Evolutionary conservation across 495 filamentous ascomycete genomes (phyloP).

Genomic region (Pseudotulostoma volvatum): DNA sequence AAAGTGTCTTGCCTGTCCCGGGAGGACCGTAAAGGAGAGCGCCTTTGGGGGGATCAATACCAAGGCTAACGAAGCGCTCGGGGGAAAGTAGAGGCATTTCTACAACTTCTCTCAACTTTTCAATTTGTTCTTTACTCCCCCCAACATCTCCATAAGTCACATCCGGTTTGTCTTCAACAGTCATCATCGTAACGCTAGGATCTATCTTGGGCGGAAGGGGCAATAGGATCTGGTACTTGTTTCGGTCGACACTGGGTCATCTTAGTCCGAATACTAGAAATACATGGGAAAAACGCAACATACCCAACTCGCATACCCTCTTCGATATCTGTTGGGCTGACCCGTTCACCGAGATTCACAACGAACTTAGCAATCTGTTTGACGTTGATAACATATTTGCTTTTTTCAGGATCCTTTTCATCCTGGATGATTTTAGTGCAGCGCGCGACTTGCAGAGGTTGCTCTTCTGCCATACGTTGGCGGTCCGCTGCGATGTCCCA

Average conservation of each 20-base stretch:
- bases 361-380: slow-evolving; percentile 99
- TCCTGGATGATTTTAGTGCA: slow-evolving; percentile 99
- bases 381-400: slow-evolving; percentile 99
- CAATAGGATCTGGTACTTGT: slow-evolving; percentile 96
- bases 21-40: slow-evolving; percentile 93
- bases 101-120: slow-evolving; percentile 95
- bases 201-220: slow-evolving; percentile 99
- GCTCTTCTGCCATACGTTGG: slow-evolving; percentile 95
- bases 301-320: slow-evolving; percentile 95
- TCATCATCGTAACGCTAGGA: slow-evolving; percentile 99
- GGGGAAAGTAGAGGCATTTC: slow-evolving; percentile 95
- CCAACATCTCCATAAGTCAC: slow-evolving; percentile 98
- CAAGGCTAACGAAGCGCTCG: slow-evolving; percentile 90
- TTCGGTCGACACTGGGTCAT: slow-evolving; percentile 63
- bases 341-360: slow-evolving; percentile 91
- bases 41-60: slow-evolving; percentile 97
- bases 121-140: slow-evolving; percentile 97
- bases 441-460: slow-evolving; percentile 89
- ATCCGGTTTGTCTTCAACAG: slow-evolving; percentile 97
- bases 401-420: slow-evolving; percentile 92
- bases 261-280: background rate
- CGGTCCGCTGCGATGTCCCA: slow-evolving; percentile 97
- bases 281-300: slow-evolving; percentile 7
- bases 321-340: slow-evolving; percentile 96
- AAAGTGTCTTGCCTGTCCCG: slow-evolving; percentile 95